Percentiles rank a stretch among this genome's conserved stretches.
phyloP scores from a whole-genome alignment of 106 monocot genomes.

The Alisma plantagoaquatica region DNA sequence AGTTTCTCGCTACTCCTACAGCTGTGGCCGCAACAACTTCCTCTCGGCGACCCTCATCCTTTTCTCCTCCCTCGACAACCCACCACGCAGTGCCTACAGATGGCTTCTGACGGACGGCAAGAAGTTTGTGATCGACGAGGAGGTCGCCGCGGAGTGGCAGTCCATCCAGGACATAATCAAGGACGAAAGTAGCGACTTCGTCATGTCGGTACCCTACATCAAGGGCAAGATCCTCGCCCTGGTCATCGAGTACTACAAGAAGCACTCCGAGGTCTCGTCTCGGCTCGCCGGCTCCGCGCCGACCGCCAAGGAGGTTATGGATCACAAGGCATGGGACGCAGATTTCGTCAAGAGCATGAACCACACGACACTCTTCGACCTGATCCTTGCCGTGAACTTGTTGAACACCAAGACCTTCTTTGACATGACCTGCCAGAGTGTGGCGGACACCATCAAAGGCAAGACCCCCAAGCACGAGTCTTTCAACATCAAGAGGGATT shows the following conservation, averaged over 20 bases:
- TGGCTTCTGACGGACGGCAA: too few relatives aligned
- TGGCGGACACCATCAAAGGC: background rate
- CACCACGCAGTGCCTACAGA: too few relatives aligned
- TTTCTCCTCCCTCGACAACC: too few relatives aligned
- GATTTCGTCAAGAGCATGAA: background rate
- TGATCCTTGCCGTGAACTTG: background rate
- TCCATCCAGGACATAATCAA: background rate
- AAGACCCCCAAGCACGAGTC: background rate
- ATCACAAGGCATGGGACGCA: background rate
- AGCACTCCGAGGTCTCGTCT: background rate
- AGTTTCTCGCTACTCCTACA: too few relatives aligned
- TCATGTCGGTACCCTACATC: background rate
- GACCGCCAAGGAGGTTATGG: background rate
- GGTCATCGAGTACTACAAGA: constrained; percentile 3
- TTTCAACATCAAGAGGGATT: constrained; percentile 1
- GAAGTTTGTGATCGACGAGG: background rate
- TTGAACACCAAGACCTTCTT: background rate
- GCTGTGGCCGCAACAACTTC: too few relatives aligned
- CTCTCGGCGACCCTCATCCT: too few relatives aligned
- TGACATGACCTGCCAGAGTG: background rate
- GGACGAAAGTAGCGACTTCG: background rate
- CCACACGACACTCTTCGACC: background rate
- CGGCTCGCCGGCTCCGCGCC: too few relatives aligned
- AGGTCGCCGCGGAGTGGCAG: background rate
- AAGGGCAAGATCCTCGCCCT: background rate